Conservation (phyloP, 495 filamentous ascomycete genomes). For the Xylaria cubensis region DNA sequence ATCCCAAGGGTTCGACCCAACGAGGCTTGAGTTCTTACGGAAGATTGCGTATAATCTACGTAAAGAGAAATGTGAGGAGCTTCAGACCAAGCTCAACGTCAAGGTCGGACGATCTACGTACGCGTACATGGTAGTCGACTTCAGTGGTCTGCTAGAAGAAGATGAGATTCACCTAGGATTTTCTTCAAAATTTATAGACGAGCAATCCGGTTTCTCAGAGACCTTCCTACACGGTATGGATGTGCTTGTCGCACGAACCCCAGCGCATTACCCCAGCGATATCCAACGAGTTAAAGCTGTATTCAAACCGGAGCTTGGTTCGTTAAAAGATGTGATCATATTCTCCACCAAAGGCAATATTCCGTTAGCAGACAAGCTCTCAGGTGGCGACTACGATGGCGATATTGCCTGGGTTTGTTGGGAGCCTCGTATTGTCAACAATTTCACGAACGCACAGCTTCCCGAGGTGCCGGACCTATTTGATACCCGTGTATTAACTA, state of each 20-base stretch:
- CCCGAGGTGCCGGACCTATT: conserved; percentile 57
- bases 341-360: conserved; percentile 75
- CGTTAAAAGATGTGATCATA: conserved; percentile 86
- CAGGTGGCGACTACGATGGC: conserved; percentile 95
- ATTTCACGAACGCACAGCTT: conserved; percentile 74
- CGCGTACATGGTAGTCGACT: conserved; percentile 83
- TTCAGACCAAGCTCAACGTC: conserved; percentile 71
- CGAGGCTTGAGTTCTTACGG: conserved; percentile 63
- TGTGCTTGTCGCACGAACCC: conserved; percentile 83
- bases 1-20: conserved; percentile 71
- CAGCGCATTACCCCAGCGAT: conserved; percentile 81
- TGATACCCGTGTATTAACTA: conserved; percentile 63
- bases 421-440: conserved; percentile 75
- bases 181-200: conserved; percentile 68
- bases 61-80: conserved; percentile 58
- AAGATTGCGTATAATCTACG: conserved; percentile 62
- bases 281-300: conserved; percentile 72
- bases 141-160: conserved; percentile 69
- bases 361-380: conserved; percentile 80
- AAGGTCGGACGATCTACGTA: conserved; percentile 76
- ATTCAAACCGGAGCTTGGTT: conserved; percentile 69
- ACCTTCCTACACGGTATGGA: conserved; percentile 70
- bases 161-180: conserved; percentile 83
- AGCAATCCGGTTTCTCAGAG: conserved; percentile 60
- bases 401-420: conserved; percentile 92